These are phyloP conservation scores for Nakazawaea ishiwadae DNA, from an alignment of 805 yeast genomes.

Conservation along the genomic window DNA sequence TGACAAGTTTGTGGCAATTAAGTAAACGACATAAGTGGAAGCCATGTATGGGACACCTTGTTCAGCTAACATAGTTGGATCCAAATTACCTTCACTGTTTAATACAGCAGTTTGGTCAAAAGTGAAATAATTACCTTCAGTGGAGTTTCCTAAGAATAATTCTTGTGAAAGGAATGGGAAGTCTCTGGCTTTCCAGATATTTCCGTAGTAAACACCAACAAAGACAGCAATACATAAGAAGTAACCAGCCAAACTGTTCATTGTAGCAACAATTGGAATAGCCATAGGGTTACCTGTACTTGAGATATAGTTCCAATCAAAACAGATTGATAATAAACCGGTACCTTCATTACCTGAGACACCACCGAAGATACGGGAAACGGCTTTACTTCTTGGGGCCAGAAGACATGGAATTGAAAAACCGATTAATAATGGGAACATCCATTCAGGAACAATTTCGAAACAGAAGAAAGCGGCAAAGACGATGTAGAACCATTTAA, in stretches of 20 bases:
- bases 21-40: constrained; percentile 25
- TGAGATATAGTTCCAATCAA: constrained; percentile 29
- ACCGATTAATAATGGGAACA: constrained; percentile 24
- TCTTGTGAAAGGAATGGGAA: constrained; percentile 30
- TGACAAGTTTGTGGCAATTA: constrained; percentile 27
- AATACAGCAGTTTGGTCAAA: constrained; percentile 20
- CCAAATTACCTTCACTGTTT: constrained; percentile 15
- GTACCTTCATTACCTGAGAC: constrained; percentile 29
- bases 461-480: constrained; percentile 21
- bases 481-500: constrained; percentile 12
- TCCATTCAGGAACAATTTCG: constrained; percentile 29
- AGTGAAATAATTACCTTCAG: constrained; percentile 20
- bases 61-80: constrained; percentile 20
- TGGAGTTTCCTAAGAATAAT: constrained; percentile 22
- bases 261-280: constrained; percentile 23
- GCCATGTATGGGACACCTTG: constrained; percentile 28
- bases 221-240: constrained; percentile 22
- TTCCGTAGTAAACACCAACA: constrained; percentile 27
- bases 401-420: constrained; percentile 26
- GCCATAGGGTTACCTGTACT: constrained; percentile 25
- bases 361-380: constrained; percentile 28
- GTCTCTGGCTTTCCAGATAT: constrained; percentile 27
- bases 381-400: constrained; percentile 22
- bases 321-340: constrained; percentile 24
- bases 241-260: constrained; percentile 25